Evolutionary conservation across 1,139 yeast species (phyloP).

Genomic region (Scheffersomyces cryptocercus): DNA sequence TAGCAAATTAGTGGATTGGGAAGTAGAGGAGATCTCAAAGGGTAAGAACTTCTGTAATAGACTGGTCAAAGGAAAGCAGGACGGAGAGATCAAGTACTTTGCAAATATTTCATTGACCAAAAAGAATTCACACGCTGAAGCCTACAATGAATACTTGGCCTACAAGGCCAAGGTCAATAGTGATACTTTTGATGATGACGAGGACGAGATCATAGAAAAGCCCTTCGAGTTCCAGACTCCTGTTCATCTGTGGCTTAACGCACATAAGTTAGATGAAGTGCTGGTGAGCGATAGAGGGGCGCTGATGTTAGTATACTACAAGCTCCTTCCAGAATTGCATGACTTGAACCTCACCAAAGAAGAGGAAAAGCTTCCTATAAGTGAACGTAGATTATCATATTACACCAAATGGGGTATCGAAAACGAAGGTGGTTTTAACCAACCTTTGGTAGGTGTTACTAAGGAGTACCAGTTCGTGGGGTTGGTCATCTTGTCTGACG

Average conservation of each 20-base stretch:
- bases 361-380: conserved; percentile 23
- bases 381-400: conserved; percentile 43
- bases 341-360: conserved; percentile 25
- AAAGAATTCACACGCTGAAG: conserved; percentile 28
- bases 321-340: conserved; percentile 43
- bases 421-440: conserved; percentile 15
- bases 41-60: conserved; percentile 66
- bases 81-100: conserved; percentile 49
- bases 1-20: conserved; percentile 17
- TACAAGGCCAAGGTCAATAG: conserved; percentile 18
- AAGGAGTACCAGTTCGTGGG: conserved; percentile 56
- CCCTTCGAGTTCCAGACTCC: conserved; percentile 45
- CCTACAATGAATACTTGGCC: conserved; percentile 25
- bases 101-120: conserved; percentile 55
- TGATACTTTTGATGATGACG: conserved; percentile 27
- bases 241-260: conserved; percentile 29
- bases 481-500: conserved; percentile 63
- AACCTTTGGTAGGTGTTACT: conserved; percentile 7
- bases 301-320: conserved; percentile 25
- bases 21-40: conserved; percentile 30
- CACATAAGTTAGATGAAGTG: conserved; percentile 14
- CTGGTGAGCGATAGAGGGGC: conserved; percentile 17
- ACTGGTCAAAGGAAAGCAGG: conserved; percentile 57
- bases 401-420: conserved; percentile 44
- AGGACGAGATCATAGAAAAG: conserved; percentile 21